These are phyloP conservation scores for Gossypium mustelinum DNA, from an alignment of 345 rosid species.

Conservation along the genomic window DNA sequence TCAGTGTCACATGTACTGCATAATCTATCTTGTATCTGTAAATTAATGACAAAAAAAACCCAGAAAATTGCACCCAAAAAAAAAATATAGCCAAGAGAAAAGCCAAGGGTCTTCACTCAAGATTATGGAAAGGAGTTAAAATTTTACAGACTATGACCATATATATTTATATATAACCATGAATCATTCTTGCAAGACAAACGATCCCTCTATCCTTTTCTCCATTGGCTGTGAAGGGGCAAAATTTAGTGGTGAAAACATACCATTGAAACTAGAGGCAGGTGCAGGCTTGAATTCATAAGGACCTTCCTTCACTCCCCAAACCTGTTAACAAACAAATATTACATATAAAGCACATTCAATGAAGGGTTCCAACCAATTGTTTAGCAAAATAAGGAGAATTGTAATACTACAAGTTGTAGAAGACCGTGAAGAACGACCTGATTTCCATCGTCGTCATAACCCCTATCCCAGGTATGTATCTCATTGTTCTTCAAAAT, in stretches of 20 bases:
- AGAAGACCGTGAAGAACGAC: conserved; percentile 30
- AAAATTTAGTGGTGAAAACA: conserved; percentile 52
- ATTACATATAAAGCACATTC: neutral
- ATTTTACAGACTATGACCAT: neutral
- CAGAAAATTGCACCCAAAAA: too few species aligned
- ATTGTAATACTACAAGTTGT: neutral
- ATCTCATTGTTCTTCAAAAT: conserved; percentile 77
- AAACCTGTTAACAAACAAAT: neutral
- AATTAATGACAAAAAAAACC: too few species aligned
- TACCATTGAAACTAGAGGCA: conserved; percentile 43
- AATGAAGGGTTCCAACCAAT: neutral
- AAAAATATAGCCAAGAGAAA: neutral
- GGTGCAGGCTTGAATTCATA: conserved; percentile 66
- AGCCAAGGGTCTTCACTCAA: neutral
- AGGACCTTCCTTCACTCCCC: conserved; percentile 48
- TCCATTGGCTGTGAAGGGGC: conserved; percentile 45
- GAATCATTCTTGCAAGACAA: conserved; percentile 63
- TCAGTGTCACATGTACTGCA: too few species aligned
- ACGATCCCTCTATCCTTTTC: conserved; percentile 76
- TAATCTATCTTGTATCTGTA: too few species aligned
- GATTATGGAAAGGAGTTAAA: neutral
- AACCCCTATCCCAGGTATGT: conserved; percentile 56
- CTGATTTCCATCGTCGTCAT: conserved; percentile 16
- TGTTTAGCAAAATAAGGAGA: neutral
- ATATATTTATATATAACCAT: neutral